Conservation (phyloP, 305 asterid species). For the Solanum hybrid region DNA sequence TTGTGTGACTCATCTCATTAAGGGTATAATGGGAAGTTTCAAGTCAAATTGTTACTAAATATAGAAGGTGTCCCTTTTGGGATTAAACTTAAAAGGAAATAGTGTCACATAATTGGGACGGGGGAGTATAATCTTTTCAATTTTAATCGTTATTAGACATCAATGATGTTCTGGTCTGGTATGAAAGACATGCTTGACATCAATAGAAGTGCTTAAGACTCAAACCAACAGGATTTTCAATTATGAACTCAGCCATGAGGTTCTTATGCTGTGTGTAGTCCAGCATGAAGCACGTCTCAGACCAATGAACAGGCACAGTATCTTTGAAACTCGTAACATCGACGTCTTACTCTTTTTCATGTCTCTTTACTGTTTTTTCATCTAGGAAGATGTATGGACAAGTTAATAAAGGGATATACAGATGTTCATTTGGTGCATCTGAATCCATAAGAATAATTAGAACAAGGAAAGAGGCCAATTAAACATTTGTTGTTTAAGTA, state of each 20-base stretch:
- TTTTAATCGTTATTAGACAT: neutral
- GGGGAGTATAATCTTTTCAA: neutral
- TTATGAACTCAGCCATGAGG: neutral
- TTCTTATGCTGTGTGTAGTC: neutral
- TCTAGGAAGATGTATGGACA: neutral
- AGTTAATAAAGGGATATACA: neutral
- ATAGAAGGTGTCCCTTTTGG: neutral
- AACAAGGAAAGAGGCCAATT: neutral
- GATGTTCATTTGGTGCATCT: neutral
- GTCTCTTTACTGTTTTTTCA: neutral
- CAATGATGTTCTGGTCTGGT: neutral
- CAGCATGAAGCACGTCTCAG: neutral
- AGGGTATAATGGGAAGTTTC: neutral
- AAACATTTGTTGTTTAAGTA: neutral
- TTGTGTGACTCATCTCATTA: neutral
- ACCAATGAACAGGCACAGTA: neutral
- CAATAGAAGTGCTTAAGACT: neutral
- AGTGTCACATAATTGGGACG: neutral
- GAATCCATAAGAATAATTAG: neutral
- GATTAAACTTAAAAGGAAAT: neutral
- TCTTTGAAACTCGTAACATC: neutral
- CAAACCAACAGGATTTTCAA: neutral
- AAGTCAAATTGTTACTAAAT: neutral
- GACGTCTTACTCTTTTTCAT: neutral
- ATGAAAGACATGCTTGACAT: neutral